A percentile compares a stretch with the other conserved stretches of the same genome.
Evolutionary conservation across 257 asterid species (phyloP).

Genomic region (Plantago elongata): DNA sequence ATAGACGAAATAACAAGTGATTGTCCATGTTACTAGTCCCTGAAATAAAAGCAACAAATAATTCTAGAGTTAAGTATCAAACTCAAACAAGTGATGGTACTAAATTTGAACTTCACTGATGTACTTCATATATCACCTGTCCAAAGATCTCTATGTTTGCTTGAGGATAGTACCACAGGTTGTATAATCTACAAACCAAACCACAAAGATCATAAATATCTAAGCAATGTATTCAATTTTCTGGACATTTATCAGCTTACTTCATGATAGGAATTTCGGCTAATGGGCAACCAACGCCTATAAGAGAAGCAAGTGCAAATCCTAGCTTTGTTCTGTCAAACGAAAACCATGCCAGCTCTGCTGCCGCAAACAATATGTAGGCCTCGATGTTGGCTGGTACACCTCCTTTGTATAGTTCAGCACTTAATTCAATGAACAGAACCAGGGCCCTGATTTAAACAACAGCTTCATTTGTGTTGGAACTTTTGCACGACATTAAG

Average conservation of each 20-base stretch:
- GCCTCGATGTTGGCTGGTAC: slow-evolving; percentile 60
- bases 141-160: slow-evolving; percentile 63
- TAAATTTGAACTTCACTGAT: background rate
- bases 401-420: slow-evolving; percentile 71
- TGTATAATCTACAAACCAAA: slow-evolving; percentile 41
- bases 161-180: slow-evolving; percentile 75
- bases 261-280: slow-evolving; percentile 67
- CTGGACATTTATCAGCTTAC: slow-evolving; percentile 22
- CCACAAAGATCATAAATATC: background rate
- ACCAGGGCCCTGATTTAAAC: slow-evolving; percentile 44
- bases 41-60: slow-evolving; percentile 20
- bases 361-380: slow-evolving; percentile 52
- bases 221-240: background rate
- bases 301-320: slow-evolving; percentile 53
- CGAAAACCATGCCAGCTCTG: slow-evolving; percentile 54
- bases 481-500: background rate
- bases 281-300: slow-evolving; percentile 63
- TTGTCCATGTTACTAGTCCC: slow-evolving; percentile 71
- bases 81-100: background rate
- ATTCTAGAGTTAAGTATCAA: background rate
- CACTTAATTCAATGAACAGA: slow-evolving; percentile 57
- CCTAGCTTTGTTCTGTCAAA: slow-evolving; percentile 55
- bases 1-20: slow-evolving; percentile 67
- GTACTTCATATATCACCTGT: slow-evolving; percentile 32
- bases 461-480: background rate